Evolutionary conservation across 129 eudicot genomes (phyloP).

Genomic region (Lonicera japonica): DNA sequence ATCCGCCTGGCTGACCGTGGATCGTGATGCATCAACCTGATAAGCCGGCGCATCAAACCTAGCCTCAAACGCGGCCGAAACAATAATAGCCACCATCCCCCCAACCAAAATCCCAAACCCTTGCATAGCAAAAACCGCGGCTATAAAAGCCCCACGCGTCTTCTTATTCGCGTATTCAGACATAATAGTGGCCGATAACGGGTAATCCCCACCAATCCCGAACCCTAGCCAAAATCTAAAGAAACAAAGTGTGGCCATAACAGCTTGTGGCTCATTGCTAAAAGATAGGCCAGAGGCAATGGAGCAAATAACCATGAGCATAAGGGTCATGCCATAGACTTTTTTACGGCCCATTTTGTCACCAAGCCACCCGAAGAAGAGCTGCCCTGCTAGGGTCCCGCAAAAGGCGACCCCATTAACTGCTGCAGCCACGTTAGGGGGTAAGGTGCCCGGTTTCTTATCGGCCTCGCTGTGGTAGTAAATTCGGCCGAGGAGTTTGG

Average conservation of each 20-base stretch:
- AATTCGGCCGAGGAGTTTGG: slow-evolving; percentile 60
- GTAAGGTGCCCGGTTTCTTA: slow-evolving; percentile 45
- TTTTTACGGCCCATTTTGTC: slow-evolving; percentile 61
- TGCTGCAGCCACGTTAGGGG: slow-evolving; percentile 48
- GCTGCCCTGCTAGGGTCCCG: slow-evolving; percentile 61
- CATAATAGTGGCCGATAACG: slow-evolving; percentile 77
- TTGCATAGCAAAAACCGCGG: slow-evolving; percentile 80
- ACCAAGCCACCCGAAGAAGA: slow-evolving; percentile 77
- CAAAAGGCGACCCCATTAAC: slow-evolving; percentile 65
- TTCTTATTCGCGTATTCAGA: slow-evolving; percentile 73
- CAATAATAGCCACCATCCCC: slow-evolving; percentile 56
- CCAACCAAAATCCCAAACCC: slow-evolving; percentile 69
- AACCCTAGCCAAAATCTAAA: slow-evolving; percentile 79
- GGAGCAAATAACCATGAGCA: slow-evolving; percentile 61
- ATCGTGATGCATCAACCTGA: slow-evolving; percentile 5
- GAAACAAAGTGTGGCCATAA: slow-evolving; percentile 64
- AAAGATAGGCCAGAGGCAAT: slow-evolving; percentile 76
- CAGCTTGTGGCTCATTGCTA: slow-evolving; percentile 33
- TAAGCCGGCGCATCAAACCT: slow-evolving; percentile 44
- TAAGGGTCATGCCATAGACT: slow-evolving; percentile 59
- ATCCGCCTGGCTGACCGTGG: slow-evolving; percentile 43
- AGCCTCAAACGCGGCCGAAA: slow-evolving; percentile 41
- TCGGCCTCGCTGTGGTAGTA: slow-evolving; percentile 38
- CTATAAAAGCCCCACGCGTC: slow-evolving; percentile 73
- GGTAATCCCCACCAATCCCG: slow-evolving; percentile 81